These are phyloP conservation scores for Blastocystis sp. DNA, from an alignment of 352 stramenopile genomes.

Conservation along the genomic window DNA sequence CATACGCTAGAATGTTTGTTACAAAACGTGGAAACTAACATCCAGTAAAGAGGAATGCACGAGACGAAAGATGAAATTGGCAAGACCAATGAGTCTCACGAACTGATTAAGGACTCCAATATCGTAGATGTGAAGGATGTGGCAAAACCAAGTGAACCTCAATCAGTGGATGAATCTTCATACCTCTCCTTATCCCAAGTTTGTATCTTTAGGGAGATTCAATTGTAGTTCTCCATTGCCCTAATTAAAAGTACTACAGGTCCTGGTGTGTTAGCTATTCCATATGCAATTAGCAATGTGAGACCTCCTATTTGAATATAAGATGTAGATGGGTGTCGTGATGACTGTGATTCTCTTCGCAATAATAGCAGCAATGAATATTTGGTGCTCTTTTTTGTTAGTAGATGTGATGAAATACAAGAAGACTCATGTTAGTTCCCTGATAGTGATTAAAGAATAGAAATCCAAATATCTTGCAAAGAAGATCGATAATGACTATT, in stretches of 20 bases:
- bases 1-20: neutral
- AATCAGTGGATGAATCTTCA: neutral
- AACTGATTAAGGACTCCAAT: neutral
- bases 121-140: neutral
- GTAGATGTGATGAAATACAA: constrained; percentile 24
- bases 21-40: neutral
- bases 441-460: neutral
- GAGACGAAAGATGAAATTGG: neutral
- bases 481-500: constrained; percentile 4
- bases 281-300: constrained; percentile 45
- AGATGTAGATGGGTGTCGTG: constrained; percentile 46
- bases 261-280: constrained; percentile 28
- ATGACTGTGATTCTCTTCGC: constrained; percentile 18
- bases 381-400: constrained; percentile 18
- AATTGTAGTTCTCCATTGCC: constrained; percentile 35
- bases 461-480: constrained; percentile 55
- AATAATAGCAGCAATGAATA: neutral
- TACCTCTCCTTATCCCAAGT: neutral
- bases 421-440: neutral
- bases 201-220: neutral
- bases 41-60: neutral
- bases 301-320: neutral
- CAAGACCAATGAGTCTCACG: neutral
- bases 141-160: no score
- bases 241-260: constrained; percentile 50